These are phyloP conservation scores for Pyrus communis DNA, from an alignment of 306 rosid genomes.

Conservation along the genomic window DNA sequence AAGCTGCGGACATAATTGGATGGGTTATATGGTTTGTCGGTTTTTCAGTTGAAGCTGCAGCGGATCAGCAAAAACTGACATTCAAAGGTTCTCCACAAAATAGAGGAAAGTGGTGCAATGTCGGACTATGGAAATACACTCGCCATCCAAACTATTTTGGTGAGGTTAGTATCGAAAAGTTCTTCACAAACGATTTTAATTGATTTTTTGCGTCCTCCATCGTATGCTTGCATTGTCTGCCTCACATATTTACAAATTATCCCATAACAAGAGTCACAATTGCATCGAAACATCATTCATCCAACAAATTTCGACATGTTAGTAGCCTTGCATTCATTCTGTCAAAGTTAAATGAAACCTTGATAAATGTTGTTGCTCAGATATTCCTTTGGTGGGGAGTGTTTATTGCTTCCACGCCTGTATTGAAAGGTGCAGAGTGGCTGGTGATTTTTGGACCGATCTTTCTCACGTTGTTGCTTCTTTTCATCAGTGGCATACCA, in stretches of 20 bases:
- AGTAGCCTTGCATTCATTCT: background rate
- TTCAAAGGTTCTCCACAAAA: constrained; percentile 55
- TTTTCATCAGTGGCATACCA: constrained; percentile 90
- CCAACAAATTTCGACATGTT: background rate
- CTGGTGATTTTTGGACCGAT: constrained; percentile 75
- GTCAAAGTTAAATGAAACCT: constrained; percentile 11
- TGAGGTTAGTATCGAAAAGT: constrained; percentile 56
- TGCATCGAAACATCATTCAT: background rate
- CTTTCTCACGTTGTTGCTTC: constrained; percentile 84
- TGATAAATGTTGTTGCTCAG: constrained; percentile 32
- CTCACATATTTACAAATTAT: background rate
- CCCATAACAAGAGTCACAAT: background rate
- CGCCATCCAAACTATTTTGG: constrained; percentile 99
- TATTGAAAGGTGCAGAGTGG: constrained; percentile 78
- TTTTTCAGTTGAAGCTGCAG: constrained; percentile 59
- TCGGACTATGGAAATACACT: constrained; percentile 76
- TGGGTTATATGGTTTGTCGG: constrained; percentile 84
- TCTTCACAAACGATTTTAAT: background rate
- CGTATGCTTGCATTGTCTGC: background rate
- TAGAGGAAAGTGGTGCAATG: constrained; percentile 86
- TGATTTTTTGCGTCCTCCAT: background rate
- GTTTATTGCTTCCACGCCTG: constrained; percentile 75
- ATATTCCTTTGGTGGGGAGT: constrained; percentile 98
- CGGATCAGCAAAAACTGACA: constrained; percentile 78
- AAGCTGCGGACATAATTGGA: constrained; percentile 62